These are phyloP conservation scores for Phoma sp. DNA, from an alignment of 2,329 filamentous ascomycete genomes.

Conservation along the genomic window DNA sequence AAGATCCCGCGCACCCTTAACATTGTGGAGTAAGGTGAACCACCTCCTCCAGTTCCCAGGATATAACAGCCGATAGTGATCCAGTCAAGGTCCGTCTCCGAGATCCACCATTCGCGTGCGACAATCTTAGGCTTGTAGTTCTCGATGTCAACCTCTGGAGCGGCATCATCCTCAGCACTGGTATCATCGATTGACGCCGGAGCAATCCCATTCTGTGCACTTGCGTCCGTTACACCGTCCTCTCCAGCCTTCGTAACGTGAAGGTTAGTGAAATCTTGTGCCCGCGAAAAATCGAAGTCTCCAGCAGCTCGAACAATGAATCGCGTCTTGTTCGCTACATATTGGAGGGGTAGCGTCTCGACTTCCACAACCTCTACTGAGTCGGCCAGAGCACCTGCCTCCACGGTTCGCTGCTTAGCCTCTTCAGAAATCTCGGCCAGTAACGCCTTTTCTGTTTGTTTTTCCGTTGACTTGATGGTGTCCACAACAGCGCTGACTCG, in stretches of 20 bases:
- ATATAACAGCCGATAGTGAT: constrained; percentile 57
- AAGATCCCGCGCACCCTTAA: constrained; percentile 52
- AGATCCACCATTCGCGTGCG: constrained; percentile 52
- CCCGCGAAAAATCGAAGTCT: constrained; percentile 49
- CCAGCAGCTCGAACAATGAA: constrained; percentile 64
- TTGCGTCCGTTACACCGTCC: constrained; percentile 5
- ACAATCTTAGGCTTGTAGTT: constrained; percentile 51
- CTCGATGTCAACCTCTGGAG: constrained; percentile 34
- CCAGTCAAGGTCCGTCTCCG: constrained; percentile 54
- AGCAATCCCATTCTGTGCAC: constrained; percentile 9
- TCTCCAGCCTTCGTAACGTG: constrained; percentile 30
- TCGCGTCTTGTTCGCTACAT: constrained; percentile 59
- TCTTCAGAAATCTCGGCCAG: constrained; percentile 47
- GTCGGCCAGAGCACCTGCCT: constrained; percentile 44
- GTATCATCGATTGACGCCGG: constrained; percentile 26
- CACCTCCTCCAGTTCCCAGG: constrained; percentile 57
- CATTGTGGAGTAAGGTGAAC: constrained; percentile 54
- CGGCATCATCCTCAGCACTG: constrained; percentile 21
- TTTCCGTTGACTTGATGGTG: constrained; percentile 48
- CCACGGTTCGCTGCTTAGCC: constrained; percentile 47
- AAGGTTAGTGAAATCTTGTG: constrained; percentile 35
- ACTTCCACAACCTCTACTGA: constrained; percentile 43
- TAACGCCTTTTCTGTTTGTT: constrained; percentile 40
- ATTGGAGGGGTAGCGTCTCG: constrained; percentile 60
- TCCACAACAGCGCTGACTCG: constrained; percentile 59